These are phyloP conservation scores for Mycocentrospora acerina DNA, from an alignment of 2,329 filamentous ascomycete genomes.

Conservation along the genomic window DNA sequence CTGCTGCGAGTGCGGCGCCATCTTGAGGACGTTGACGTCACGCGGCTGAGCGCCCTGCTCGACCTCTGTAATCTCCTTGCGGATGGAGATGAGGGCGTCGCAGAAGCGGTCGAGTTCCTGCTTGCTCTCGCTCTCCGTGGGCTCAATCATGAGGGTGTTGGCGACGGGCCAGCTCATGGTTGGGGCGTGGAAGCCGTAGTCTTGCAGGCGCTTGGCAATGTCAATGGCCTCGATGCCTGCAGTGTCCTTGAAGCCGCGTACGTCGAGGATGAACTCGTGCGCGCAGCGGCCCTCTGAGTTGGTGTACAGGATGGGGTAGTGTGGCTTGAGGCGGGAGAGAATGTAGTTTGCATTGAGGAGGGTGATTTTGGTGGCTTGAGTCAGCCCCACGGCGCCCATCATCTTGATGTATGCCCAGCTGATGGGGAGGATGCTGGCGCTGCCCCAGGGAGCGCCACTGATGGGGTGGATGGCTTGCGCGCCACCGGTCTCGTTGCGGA, in stretches of 20 bases:
- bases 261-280: conserved; percentile 95
- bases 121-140: conserved; percentile 90
- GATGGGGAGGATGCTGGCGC: conserved; percentile 89
- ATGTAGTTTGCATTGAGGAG: conserved; percentile 98
- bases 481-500: conserved; percentile 59
- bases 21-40: conserved; percentile 82
- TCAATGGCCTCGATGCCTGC: conserved; percentile 89
- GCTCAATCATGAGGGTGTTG: conserved; percentile 97
- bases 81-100: conserved; percentile 83
- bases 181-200: conserved; percentile 95
- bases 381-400: conserved; percentile 83
- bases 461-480: conserved; percentile 67
- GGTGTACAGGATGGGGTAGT: conserved; percentile 93
- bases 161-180: conserved; percentile 97
- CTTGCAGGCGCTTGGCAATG: conserved; percentile 92
- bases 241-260: conserved; percentile 78
- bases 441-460: conserved; percentile 81
- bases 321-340: conserved; percentile 77
- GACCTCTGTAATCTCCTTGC: conserved; percentile 78
- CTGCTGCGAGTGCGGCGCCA: conserved; percentile 80
- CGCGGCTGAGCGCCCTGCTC: conserved; percentile 76
- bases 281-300: conserved; percentile 86
- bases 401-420: conserved; percentile 94
- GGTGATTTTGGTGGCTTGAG: conserved; percentile 85
- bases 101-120: conserved; percentile 92